Evolutionary conservation across 176 grass and related monocot species (phyloP), one percentile per base, ranked within the genome.

Genomic region (Chrysopogon serrulatus): DNA sequence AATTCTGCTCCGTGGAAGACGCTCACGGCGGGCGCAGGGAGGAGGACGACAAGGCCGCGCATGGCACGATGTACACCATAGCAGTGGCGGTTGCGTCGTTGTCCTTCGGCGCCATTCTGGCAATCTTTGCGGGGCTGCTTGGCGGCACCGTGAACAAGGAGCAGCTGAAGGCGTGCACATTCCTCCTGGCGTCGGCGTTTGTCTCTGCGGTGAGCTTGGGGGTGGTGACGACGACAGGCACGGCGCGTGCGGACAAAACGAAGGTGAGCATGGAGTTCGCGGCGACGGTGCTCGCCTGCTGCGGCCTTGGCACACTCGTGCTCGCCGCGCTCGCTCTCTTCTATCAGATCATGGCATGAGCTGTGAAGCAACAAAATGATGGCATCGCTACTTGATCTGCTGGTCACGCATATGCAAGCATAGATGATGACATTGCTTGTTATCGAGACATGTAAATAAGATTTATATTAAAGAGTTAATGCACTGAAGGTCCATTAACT

Each of bases 321-420:
- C 68, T 71, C 24, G 68, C 68, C 6, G 69, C 40, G 47, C 73
- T 75, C 19, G 31, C 48, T 76, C 73, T 76, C 72, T 76, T 56
- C 48, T 76, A 76, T 76, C 72, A 75, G 33, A 75, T 53, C 43
- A 10, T 11, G 4, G 71, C 31, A n/a, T 68, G 65, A 68, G 2
- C 63, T 8, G 18, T 1, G 30, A 14, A 26, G 23, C 6, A 5
- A 5, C 10, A 28, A 47, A 4, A 47, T 11, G n/a, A n/a, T n/a
- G n/a, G n/a, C n/a, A n/a, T n/a, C n/a, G n/a, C n/a, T n/a, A n/a
- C n/a, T n/a, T n/a, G n/a, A n/a, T n/a, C n/a, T n/a, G n/a, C n/a
- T n/a, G n/a, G n/a, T n/a, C n/a, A n/a, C n/a, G n/a, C n/a, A n/a
- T n/a, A n/a, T n/a, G n/a, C n/a, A n/a, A n/a, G n/a, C n/a, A n/a